These are phyloP conservation scores for Dimargaris cristalligena DNA, from an alignment of 192 early-diverging fungal species.

Conservation along the genomic window DNA sequence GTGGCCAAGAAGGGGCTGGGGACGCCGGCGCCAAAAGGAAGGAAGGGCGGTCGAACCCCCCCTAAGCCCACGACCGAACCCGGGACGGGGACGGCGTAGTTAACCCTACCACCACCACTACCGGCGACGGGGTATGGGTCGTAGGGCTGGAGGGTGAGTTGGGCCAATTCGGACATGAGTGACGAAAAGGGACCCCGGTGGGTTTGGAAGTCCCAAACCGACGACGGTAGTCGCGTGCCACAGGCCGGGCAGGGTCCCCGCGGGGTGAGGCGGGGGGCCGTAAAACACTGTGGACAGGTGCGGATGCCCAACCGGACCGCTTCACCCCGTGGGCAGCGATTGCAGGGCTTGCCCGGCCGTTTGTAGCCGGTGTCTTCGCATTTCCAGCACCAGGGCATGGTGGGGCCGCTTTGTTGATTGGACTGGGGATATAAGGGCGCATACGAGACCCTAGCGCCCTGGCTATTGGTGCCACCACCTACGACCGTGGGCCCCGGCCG, in stretches of 20 bases:
- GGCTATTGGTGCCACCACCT: not conserved
- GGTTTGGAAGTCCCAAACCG: not conserved
- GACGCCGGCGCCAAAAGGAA: too few relatives aligned
- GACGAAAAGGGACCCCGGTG: not conserved
- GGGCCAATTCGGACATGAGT: not conserved
- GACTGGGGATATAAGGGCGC: too few relatives aligned
- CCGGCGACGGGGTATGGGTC: not conserved
- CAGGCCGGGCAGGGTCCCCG: conserved; percentile 7
- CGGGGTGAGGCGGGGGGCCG: not conserved
- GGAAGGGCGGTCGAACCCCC: not conserved
- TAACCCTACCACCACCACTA: not conserved
- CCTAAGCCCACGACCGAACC: not conserved
- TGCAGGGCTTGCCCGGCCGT: conserved; percentile 4
- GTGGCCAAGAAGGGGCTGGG: too few relatives aligned
- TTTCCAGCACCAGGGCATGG: conserved; percentile 13
- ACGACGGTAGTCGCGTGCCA: conserved; percentile 1
- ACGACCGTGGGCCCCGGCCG: not conserved
- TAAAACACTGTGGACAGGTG: conserved; percentile 2
- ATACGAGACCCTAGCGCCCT: not conserved
- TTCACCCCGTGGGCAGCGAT: conserved; percentile 6
- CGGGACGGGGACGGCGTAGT: not conserved
- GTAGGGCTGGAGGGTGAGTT: not conserved
- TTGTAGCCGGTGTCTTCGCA: conserved; percentile 8
- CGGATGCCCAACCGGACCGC: conserved; percentile 4
- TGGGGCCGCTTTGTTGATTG: not conserved